Conservation (phyloP, 495 filamentous ascomycete genomes). For the Astrocystis sublimbata region DNA sequence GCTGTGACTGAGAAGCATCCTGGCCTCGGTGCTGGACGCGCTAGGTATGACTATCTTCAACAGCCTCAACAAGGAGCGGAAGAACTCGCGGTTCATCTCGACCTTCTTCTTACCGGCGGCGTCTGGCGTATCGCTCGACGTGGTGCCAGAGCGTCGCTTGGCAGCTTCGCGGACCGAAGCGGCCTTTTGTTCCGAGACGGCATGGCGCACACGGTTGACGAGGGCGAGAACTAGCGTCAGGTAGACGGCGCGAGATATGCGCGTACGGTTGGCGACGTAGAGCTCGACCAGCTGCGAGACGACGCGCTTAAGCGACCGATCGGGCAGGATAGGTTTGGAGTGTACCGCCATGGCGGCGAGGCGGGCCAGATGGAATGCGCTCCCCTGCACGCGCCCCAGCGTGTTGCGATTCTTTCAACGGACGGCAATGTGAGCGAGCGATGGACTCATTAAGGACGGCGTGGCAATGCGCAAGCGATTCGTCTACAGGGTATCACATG, state of each 20-base stretch:
- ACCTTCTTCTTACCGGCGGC: slow-evolving; percentile 71
- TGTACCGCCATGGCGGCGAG: slow-evolving; percentile 67
- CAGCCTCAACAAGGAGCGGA: slow-evolving; percentile 76
- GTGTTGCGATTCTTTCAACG: not conserved
- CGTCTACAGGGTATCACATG: slow-evolving; percentile 27
- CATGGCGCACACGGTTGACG: slow-evolving; percentile 85
- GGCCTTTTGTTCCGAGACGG: slow-evolving; percentile 88
- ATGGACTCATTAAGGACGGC: slow-evolving; percentile 12
- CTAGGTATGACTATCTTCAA: slow-evolving; percentile 87
- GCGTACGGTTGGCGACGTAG: slow-evolving; percentile 83
- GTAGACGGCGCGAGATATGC: slow-evolving; percentile 88
- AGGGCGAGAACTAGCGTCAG: slow-evolving; percentile 88
- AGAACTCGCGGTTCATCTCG: slow-evolving; percentile 94
- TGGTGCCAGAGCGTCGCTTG: slow-evolving; percentile 58
- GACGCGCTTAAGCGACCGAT: slow-evolving; percentile 71
- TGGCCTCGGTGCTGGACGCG: slow-evolving; percentile 82
- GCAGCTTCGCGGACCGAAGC: slow-evolving; percentile 72
- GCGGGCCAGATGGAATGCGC: slow-evolving; percentile 9
- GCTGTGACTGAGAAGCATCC: slow-evolving; percentile 81
- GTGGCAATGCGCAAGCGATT: slow-evolving; percentile 4
- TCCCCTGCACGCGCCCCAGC: slow-evolving; percentile 11
- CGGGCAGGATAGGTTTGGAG: slow-evolving; percentile 69
- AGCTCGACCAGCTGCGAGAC: slow-evolving; percentile 70
- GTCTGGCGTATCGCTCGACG: slow-evolving; percentile 45
- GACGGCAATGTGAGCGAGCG: not conserved